Evolutionary conservation across 768 basidiomycete species (phyloP), one percentile per base, ranked within the genome.

Genomic region (Lactarius tabidus): DNA sequence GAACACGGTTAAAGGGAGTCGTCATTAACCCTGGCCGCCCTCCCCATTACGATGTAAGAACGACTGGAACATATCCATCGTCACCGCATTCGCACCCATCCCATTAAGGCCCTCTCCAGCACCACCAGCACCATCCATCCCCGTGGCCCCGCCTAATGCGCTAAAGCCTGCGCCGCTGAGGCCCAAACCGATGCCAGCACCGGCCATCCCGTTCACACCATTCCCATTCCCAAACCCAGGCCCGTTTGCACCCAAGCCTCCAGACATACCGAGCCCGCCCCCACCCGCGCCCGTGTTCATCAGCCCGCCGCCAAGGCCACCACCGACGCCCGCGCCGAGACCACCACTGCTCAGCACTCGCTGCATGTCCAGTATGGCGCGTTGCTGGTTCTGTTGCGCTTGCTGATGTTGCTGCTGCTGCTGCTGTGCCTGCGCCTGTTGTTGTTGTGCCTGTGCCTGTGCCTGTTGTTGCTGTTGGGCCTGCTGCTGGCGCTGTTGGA

Each of bases 31-130:
- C 45, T 60, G 66, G 43, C 69, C 63, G 20, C 56, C 67, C 33
- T 63, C 64, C 39, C 61, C 67, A 31, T 35, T 68, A 6, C 69
- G 67, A 23, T 68, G 60, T 60, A 70, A 28, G n/a, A 64, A 70
- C 28, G 67, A 67, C 28, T 68, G 67, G 6, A 57, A 48, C 69
- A 68, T 64, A 23, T 60, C 69, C 39, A 38, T 10, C 39, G 69
- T 62, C 31, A 68, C 62, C 23, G 28, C 43, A 9, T 58, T 57
- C 17, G 62, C 64, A 14, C 48, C 20, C n/a, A 35, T 5, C 38
- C 38, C 38, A 3, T 52, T 60, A 43, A 20, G 23, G 23, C 33
- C 39, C 7, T 18, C 62, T n/a, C 43, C 56, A 18, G 45, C 45
- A 10, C 45, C n/a, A 3, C 35, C 59, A 1, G 15, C 28, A 1